A percentile compares a stretch with the other conserved stretches of the same genome.
Conservation (phyloP, 1,284 basidiomycete species). For the Moesziomyces parantarcticus region DNA sequence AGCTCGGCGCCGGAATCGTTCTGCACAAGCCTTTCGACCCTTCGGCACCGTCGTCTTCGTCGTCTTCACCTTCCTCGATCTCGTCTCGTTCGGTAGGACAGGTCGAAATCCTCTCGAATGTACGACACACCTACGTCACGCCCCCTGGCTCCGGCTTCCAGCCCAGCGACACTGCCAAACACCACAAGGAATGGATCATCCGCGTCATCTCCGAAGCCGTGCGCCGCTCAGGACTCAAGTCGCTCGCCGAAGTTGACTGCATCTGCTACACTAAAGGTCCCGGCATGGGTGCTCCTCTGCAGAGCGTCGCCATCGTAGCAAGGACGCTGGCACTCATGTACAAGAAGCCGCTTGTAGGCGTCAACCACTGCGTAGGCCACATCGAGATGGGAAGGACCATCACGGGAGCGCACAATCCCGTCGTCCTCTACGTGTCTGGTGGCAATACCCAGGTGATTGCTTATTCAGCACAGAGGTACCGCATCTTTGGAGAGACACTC, state of each 20-base stretch:
- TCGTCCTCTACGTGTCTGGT: slow-evolving; percentile 97
- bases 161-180: slow-evolving; percentile 91
- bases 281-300: slow-evolving; percentile 97
- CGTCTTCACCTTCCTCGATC: slow-evolving; percentile 68
- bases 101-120: slow-evolving; percentile 70
- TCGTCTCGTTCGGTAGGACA: slow-evolving; percentile 76
- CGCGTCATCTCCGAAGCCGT: slow-evolving; percentile 84
- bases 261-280: slow-evolving; percentile 99
- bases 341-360: slow-evolving; percentile 90
- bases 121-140: slow-evolving; percentile 97
- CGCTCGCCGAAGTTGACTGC: slow-evolving; percentile 84
- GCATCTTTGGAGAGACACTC: slow-evolving; percentile 98
- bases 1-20: slow-evolving; percentile 95
- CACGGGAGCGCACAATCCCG: slow-evolving; percentile 91
- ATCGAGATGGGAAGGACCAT: slow-evolving; percentile 99
- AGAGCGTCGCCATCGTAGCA: slow-evolving; percentile 94
- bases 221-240: slow-evolving; percentile 75
- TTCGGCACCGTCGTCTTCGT: slow-evolving; percentile 26
- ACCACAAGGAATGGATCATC: slow-evolving; percentile 92
- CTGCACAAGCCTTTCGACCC: slow-evolving; percentile 78
- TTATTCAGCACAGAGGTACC: slow-evolving; percentile 90
- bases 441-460: slow-evolving; percentile 99
- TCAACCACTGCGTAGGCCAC: slow-evolving; percentile 97
- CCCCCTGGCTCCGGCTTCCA: slow-evolving; percentile 97
- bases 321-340: slow-evolving; percentile 88